Evolutionary conservation across 768 basidiomycete species (phyloP), one percentile per base, ranked within the genome.

Genomic region (Xerocomus brunneocitrinus): DNA sequence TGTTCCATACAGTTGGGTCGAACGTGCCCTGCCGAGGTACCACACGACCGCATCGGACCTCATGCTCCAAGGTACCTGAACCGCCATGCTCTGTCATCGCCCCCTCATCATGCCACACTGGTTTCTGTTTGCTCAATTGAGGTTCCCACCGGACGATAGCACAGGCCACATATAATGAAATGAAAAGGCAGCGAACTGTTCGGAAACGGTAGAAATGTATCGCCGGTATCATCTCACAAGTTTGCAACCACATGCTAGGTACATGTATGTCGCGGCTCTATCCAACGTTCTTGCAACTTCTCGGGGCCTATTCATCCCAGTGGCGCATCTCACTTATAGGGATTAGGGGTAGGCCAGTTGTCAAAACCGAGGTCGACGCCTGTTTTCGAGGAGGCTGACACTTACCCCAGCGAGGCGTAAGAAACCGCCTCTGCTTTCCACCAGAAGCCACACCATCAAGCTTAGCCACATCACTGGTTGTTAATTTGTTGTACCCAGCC

Each of bases 341-440:
- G 39, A 34, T 45, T 54, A 28, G 50, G 44, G 34, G 36, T 25
- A 14, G 69, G 65, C 85, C 84, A 86, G 62, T 87, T 70, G n/a
- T 84, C 83, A 61, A 87, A 87, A 8, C 85, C 85, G 44, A 87
- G 79, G 44, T 85, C 82, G 50, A 86, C 72, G 46, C 81, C 82
- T 84, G 57, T 19, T 49, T 22, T 51, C 47, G 38, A 53, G 45
- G 46, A 22, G 0, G 40, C 36, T 24, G 50, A 47, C 49, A 79
- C 82, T 61, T 68, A 85, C 84, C 84, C 85, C 85, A 89, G 14
- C 79, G 78, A 28, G 85, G 86, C 62, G 74, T 83, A 64, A 86
- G 74, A 58, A 85, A 76, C 74, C 84, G 77, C 64, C 78, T 81
- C 74, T 87, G 85, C 66, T 87, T 87, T 44, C 85, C 84, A 43